Base-by-base conservation (phyloP, 2,329 filamentous ascomycete genomes). In the Aspergillus brasiliensis region DNA sequence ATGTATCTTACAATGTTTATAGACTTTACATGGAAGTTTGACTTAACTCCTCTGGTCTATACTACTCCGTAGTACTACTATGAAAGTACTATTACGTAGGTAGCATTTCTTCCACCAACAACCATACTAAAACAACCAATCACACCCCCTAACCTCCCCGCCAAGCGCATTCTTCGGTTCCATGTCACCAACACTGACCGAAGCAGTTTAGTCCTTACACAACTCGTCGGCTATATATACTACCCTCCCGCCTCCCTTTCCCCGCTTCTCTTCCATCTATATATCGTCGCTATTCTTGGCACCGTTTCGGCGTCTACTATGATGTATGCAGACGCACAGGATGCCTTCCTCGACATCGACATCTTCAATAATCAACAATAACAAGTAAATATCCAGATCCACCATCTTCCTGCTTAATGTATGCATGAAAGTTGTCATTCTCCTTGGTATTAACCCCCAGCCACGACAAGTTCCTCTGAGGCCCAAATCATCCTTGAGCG, bases 371-470 rank as follows among this genome's bases (percentile, higher is more conserved):
- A 25, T 25, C 3, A 15, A 34, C 2, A 34, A 34, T 5, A 5
- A 15, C 31, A 6, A 5, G 6, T 15, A 31, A 4, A 8, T 31
- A 31, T 34, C 11, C 6, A 5, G 31, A 11, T 0, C 7, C 13
- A 34, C 13, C 31, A 34, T 34, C 31, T 34, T 34, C 31, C 10
- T n/a, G 15, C 34, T 42, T 38, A 23, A 40, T 27, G 21, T 53
- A 8, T 37, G 17, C 25, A 7, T 17, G 25, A 27, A 21, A 19
- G 13, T 27, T 23, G 2, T 15, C 13, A 17, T 58, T n/a, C n/a
- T n/a, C n/a, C n/a, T n/a, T 51, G 63, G 63, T 65, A 60, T 59
- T 58, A 55, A 40, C 60, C 63, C 57, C 57, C 61, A 62, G 63
- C 59, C 27, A 58, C 57, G 63, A 62, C 62, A 62, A 59, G 48